Evolutionary conservation across 257 asterid species (phyloP).

Genomic region (Gynochthodes officinalis): DNA sequence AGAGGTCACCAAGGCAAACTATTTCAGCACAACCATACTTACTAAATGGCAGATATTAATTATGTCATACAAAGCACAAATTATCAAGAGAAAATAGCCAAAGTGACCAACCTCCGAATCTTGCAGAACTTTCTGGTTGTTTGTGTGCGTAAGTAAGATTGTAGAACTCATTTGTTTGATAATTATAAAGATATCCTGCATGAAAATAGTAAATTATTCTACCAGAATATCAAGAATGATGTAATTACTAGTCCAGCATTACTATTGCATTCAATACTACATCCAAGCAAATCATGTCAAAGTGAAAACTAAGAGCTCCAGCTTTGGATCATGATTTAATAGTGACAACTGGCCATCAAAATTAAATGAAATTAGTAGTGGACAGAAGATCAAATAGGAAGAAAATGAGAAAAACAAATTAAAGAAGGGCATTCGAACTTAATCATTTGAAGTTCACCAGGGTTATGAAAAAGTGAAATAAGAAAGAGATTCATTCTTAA

Average conservation of each 20-base stretch:
- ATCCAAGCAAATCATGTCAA: neutral
- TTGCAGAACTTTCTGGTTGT: constrained; percentile 90
- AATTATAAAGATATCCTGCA: constrained; percentile 95
- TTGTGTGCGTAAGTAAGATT: constrained; percentile 94
- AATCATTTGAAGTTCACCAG: neutral
- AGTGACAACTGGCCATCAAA: neutral
- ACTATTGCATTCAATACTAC: neutral
- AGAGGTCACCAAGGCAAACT: neutral
- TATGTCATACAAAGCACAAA: neutral
- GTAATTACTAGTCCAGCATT: neutral
- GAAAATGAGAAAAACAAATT: neutral
- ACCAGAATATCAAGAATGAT: neutral
- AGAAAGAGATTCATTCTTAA: neutral
- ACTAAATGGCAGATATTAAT: neutral
- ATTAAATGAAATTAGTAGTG: neutral
- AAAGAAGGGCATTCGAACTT: neutral
- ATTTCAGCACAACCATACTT: neutral
- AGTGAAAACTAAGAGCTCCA: neutral
- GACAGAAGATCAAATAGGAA: neutral
- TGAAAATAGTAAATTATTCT: neutral
- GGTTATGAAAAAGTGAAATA: neutral
- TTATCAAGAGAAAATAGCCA: neutral
- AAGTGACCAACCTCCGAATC: constrained; percentile 71
- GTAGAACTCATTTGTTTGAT: constrained; percentile 91
- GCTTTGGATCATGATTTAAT: neutral